phyloP scores from a whole-genome alignment of 163 green algal species.

The Smithsoniella earleae region DNA sequence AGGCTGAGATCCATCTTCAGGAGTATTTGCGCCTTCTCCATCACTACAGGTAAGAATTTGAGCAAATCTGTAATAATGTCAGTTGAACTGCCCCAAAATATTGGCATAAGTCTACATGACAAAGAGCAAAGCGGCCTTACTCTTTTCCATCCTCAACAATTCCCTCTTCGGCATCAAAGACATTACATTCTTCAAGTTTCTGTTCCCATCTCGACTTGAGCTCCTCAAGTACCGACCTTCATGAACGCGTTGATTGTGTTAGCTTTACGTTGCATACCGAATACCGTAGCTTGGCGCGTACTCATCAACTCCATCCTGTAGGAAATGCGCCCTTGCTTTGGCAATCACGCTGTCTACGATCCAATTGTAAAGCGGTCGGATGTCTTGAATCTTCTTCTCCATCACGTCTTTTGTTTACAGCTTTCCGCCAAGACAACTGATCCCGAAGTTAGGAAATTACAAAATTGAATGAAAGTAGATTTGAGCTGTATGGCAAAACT shows the following conservation, averaged over 20 bases:
- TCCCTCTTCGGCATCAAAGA: neutral
- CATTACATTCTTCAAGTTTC: neutral
- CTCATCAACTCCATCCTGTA: conserved; percentile 29
- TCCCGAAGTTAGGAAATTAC: no score
- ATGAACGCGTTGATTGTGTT: neutral
- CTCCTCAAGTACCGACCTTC: conserved; percentile 8
- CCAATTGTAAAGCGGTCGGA: neutral
- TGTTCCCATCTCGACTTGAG: conserved; percentile 20
- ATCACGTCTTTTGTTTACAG: no score
- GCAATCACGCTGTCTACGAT: conserved; percentile 27
- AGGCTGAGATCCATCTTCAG: neutral
- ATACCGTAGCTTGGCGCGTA: neutral
- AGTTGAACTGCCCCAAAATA: neutral
- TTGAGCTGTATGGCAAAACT: no score
- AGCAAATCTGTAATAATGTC: neutral
- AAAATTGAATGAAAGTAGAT: no score
- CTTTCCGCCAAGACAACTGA: no score
- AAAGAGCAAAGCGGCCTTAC: neutral
- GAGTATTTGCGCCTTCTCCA: conserved; percentile 5
- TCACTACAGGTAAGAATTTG: neutral
- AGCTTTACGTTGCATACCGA: no score
- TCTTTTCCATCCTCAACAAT: conserved; percentile 24
- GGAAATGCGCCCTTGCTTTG: conserved; percentile 19
- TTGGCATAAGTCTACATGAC: neutral
- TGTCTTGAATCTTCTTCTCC: conserved; percentile 23